These are phyloP conservation scores for Benincasa hispida DNA, from an alignment of 306 rosid genomes.

Conservation along the genomic window DNA sequence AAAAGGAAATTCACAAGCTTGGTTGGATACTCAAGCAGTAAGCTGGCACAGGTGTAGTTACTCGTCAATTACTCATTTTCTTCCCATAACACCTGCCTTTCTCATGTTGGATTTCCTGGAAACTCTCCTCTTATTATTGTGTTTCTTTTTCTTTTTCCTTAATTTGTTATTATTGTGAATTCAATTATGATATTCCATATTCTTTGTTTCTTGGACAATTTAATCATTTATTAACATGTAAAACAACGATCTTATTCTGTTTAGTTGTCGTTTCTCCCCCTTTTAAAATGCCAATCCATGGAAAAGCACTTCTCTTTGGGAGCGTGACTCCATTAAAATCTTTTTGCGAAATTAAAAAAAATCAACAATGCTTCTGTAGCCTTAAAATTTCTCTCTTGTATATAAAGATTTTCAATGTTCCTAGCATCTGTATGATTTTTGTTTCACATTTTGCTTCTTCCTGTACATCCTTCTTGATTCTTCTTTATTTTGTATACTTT, in stretches of 20 bases:
- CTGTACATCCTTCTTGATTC: neutral
- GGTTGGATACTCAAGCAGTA: constrained; percentile 75
- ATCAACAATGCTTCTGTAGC: neutral
- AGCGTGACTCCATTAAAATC: neutral
- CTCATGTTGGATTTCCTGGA: neutral
- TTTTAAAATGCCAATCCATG: neutral
- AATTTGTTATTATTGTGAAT: neutral
- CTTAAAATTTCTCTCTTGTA: neutral
- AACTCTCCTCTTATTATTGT: neutral
- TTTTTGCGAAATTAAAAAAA: neutral
- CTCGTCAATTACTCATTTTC: neutral
- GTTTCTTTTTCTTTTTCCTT: no score
- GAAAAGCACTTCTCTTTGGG: neutral
- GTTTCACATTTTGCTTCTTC: neutral
- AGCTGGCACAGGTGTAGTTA: constrained; percentile 72
- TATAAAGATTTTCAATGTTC: neutral
- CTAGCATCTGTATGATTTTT: neutral
- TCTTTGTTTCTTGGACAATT: neutral
- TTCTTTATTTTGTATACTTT: neutral
- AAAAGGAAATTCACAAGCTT: constrained; percentile 68
- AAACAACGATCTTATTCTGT: neutral
- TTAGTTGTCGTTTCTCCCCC: neutral
- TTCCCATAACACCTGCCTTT: neutral
- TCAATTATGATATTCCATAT: neutral
- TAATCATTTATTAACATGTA: neutral